phyloP scores from a whole-genome alignment of 2,329 filamentous ascomycete genomes.

The Alternaria sp. region DNA sequence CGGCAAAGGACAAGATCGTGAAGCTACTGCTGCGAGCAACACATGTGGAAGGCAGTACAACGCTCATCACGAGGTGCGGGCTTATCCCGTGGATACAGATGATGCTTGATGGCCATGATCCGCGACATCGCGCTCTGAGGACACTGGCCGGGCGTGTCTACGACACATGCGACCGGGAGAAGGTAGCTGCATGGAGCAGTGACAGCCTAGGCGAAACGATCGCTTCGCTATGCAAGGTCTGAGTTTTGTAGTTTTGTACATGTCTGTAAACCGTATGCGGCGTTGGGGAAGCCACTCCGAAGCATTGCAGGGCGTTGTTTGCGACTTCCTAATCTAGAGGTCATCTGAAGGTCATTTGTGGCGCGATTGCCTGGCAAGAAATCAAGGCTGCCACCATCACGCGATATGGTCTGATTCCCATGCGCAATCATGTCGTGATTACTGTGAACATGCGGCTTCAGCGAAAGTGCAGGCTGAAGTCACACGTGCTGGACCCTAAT shows the following conservation, averaged over 20 bases:
- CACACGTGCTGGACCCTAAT: slow-evolving; percentile 8
- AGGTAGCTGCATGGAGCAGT: slow-evolving; percentile 70
- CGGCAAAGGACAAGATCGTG: slow-evolving; percentile 68
- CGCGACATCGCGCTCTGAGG: slow-evolving; percentile 59
- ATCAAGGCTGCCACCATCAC: slow-evolving; percentile 1
- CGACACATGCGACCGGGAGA: slow-evolving; percentile 70
- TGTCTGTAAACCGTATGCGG: background rate
- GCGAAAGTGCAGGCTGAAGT: background rate
- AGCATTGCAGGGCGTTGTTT: slow-evolving; percentile 17
- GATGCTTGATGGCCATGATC: slow-evolving; percentile 57
- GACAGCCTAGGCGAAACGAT: slow-evolving; percentile 31
- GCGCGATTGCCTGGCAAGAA: slow-evolving; percentile 2
- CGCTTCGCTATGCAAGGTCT: slow-evolving; percentile 13
- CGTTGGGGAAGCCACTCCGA: background rate
- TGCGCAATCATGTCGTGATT: background rate
- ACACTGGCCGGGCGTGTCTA: slow-evolving; percentile 65
- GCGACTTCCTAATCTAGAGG: slow-evolving; percentile 2
- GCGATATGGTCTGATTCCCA: background rate
- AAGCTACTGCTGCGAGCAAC: slow-evolving; percentile 70
- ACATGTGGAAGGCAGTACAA: slow-evolving; percentile 75
- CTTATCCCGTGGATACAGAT: slow-evolving; percentile 76
- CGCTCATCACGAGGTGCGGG: slow-evolving; percentile 78
- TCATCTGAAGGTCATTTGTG: background rate
- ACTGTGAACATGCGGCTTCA: background rate
- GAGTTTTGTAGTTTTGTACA: slow-evolving; percentile 3